Evolutionary conservation across 202 grass and related monocot genomes (phyloP), one percentile per base, ranked within the genome.

Genomic region (Panicum hallii): DNA sequence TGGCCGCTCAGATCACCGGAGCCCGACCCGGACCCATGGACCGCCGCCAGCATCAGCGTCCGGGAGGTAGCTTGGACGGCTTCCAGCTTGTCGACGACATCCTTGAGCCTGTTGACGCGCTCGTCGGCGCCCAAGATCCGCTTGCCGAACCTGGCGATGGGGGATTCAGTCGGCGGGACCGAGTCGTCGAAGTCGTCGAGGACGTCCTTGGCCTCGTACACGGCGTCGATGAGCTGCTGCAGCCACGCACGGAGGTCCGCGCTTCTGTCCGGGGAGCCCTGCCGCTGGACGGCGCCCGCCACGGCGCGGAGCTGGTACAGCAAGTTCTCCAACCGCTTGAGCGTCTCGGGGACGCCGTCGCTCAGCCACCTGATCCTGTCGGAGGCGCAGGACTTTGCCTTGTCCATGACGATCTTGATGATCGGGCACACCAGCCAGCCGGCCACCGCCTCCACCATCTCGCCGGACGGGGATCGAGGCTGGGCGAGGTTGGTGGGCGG

Each of bases 181-280:
- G 62, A 56, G 84, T 88, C 82, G 3, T 26, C 53, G 50, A 92
- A 95, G 36, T 83, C 83, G 26, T 95, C 93, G 63, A 93, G 22
- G 26, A 93, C 72, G 49, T 91, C 93, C 6, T 83, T 72, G 17
- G 86, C 81, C 19, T 95, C 90, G 67, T 86, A 83, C 16, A 90
- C 80, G 48, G 56, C 85, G 38, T 92, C 88, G 26, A 76, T 89
- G 40, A 89, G 84, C 63, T 81, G 79, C 50, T 70, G 83, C 22
- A 94, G 57, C 83, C 86, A 89, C 11, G 20, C 11, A 9, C 61
- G 45, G 43, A 85, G 1, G 45, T 70, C 75, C 8, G 5, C 19
- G 5, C 9, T 42, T 3, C 43, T 61, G 42, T 6, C 44, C 43
- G 44, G 6, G 10, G 71, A 66, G 77, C 10, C 15, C 77, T 70